Base-by-base conservation (phyloP, 73 alveolate species). In the Tetrahymena malaccensis region DNA sequence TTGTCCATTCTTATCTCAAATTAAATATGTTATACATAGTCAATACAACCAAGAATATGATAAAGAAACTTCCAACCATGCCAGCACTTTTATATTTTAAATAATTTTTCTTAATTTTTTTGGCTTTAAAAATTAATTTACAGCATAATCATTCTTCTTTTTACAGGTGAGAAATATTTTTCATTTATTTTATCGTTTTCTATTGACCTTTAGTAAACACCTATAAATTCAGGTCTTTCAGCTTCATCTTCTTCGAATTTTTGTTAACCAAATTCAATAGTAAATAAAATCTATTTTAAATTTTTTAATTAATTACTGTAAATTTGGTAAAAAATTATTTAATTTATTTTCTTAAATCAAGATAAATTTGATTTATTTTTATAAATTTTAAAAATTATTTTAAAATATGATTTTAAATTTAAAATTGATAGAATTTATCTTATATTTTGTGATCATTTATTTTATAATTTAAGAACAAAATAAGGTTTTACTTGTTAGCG, bases 241-340 rank as follows among this genome's bases (percentile, higher is more conserved):
- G 96, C 96, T 44, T 94, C 96, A 16, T 89, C 96, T 38, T 85
- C 83, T 85, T 94, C 96, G 84, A 94, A 94, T 70, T 94, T 84
- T 27, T 55, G 27, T 43, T 94, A 12, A 25, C 96, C 96, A 43
- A 94, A 94, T 94, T 94, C 57, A 94, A 85, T 94, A 37, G 94
- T 38, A 85, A 94, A 94, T 55, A 94, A 94, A 84, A 84, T 70
- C 89, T 70, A 40, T 4, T 6, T 40, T 0, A 40, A 40, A 40
- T 40, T 6, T 40, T 40, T 40, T 10, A 40, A 40, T 40, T 40
- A 40, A 7, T 40, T 40, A 40, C 44, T 40, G 44, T 40, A 40
- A 40, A 40, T 40, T 40, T 40, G 9, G 44, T 7, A 7, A 40
- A 40, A 40, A 40, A 7, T 0, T 10, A 40, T 7, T 40, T 40